These are phyloP conservation scores for Pseudozyma sp. DNA, from an alignment of 1,284 basidiomycete genomes.

Conservation along the genomic window DNA sequence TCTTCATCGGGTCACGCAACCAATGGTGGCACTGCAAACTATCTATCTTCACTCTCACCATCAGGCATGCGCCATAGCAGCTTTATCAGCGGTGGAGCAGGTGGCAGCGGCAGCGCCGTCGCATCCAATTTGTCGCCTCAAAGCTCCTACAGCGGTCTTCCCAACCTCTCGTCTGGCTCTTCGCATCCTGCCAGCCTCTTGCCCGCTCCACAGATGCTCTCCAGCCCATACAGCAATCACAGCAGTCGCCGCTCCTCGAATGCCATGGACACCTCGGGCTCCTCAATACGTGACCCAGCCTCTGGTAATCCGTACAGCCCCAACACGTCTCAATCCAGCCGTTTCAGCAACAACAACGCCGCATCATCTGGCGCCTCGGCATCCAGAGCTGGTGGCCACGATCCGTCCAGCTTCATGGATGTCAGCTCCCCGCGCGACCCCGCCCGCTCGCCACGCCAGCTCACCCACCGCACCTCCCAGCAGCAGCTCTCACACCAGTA, in stretches of 20 bases:
- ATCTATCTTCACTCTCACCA: conserved; percentile 34
- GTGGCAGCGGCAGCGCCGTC: neutral
- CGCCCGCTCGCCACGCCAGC: conserved; percentile 33
- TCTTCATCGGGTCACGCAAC: conserved; percentile 28
- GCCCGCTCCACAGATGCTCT: conserved; percentile 41
- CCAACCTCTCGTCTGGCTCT: conserved; percentile 26
- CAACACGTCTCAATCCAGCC: conserved; percentile 29
- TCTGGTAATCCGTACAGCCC: conserved; percentile 39
- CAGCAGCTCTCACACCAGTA: conserved; percentile 38
- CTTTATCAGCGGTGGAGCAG: conserved; percentile 27
- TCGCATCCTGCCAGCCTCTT: conserved; percentile 32
- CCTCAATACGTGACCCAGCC: conserved; percentile 34
- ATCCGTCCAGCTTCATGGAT: conserved; percentile 39
- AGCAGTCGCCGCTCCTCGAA: conserved; percentile 49
- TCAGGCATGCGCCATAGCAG: conserved; percentile 44
- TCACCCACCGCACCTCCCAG: conserved; percentile 4
- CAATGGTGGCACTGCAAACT: conserved; percentile 21
- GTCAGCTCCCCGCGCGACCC: conserved; percentile 26
- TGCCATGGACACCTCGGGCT: conserved; percentile 48
- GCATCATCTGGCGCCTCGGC: conserved; percentile 4
- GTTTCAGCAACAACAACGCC: conserved; percentile 24
- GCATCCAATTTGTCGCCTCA: conserved; percentile 23
- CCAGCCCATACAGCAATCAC: conserved; percentile 34
- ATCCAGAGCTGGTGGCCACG: conserved; percentile 18
- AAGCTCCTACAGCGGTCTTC: conserved; percentile 35